Conservation (phyloP, 164 flowering plant species). For the Stephania japonica region DNA sequence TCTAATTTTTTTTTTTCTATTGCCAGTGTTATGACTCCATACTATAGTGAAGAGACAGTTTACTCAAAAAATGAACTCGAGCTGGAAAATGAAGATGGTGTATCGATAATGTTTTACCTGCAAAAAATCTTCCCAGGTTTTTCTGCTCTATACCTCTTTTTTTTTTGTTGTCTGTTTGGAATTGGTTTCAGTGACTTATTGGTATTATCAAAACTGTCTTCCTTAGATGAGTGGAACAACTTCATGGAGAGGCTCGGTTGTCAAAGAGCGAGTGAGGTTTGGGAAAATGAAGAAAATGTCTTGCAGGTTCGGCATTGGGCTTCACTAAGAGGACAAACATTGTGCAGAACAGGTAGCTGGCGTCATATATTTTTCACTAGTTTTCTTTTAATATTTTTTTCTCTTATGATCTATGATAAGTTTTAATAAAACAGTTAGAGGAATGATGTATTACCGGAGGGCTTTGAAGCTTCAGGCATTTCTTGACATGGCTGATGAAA, state of each 20-base stretch:
- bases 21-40: constrained; percentile 94
- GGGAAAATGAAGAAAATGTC: constrained; percentile 77
- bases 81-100: constrained; percentile 92
- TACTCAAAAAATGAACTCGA: constrained; percentile 82
- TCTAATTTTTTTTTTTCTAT: constrained; percentile 6
- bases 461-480: constrained; percentile 95
- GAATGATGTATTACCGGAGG: constrained; percentile 97
- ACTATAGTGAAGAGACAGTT: constrained; percentile 92
- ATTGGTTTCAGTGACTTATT: not conserved
- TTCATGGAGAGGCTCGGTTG: constrained; percentile 84
- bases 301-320: constrained; percentile 49
- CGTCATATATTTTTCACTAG: not conserved
- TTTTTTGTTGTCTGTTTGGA: not conserved
- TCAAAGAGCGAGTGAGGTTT: constrained; percentile 51
- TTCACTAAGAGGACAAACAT: constrained; percentile 71
- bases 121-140: constrained; percentile 89
- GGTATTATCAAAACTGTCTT: not conserved
- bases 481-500: constrained; percentile 88
- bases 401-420: constrained; percentile 3
- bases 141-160: not conserved
- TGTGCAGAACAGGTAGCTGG: constrained; percentile 66
- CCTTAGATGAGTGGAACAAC: constrained; percentile 90
- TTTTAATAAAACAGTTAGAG: constrained; percentile 60
- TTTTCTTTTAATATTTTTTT: not conserved
- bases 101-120: constrained; percentile 79